These are phyloP conservation scores for Backusella parvicylindrica DNA, from an alignment of 192 early-diverging fungal genomes.

Conservation along the genomic window DNA sequence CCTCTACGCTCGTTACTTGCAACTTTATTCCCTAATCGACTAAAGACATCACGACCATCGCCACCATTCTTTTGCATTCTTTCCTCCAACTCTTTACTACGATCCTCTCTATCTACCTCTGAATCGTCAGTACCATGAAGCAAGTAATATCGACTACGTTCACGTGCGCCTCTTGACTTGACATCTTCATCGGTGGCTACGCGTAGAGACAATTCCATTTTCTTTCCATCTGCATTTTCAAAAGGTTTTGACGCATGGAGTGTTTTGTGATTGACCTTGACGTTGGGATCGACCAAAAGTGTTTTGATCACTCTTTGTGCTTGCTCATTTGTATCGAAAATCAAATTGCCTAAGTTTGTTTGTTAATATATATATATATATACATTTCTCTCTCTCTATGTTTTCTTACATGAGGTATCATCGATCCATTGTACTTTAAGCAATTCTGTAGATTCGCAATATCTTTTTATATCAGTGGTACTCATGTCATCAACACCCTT, in stretches of 20 bases:
- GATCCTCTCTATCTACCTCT: neutral
- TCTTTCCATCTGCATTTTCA: neutral
- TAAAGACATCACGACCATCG: neutral
- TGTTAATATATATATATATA: neutral
- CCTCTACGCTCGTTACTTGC: neutral
- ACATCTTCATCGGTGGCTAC: conserved; percentile 38
- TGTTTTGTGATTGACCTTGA: neutral
- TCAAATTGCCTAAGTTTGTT: conserved; percentile 14
- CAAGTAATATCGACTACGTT: conserved; percentile 41
- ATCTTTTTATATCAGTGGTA: conserved; percentile 40
- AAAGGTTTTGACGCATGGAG: neutral
- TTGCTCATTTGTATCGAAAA: conserved; percentile 1
- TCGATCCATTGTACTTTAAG: conserved; percentile 48
- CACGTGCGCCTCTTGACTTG: conserved; percentile 38
- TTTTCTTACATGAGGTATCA: conserved; percentile 41
- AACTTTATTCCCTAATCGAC: conserved; percentile 3
- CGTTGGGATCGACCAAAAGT: neutral
- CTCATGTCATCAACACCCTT: conserved; percentile 46
- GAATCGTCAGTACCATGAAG: conserved; percentile 27
- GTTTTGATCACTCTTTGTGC: neutral
- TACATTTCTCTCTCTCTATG: neutral
- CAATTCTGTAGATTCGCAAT: conserved; percentile 36
- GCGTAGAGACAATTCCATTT: neutral
- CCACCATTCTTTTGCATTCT: neutral
- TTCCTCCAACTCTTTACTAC: neutral